phyloP scores from a whole-genome alignment of 345 rosid species.

The Eucalyptus cloeziana region DNA sequence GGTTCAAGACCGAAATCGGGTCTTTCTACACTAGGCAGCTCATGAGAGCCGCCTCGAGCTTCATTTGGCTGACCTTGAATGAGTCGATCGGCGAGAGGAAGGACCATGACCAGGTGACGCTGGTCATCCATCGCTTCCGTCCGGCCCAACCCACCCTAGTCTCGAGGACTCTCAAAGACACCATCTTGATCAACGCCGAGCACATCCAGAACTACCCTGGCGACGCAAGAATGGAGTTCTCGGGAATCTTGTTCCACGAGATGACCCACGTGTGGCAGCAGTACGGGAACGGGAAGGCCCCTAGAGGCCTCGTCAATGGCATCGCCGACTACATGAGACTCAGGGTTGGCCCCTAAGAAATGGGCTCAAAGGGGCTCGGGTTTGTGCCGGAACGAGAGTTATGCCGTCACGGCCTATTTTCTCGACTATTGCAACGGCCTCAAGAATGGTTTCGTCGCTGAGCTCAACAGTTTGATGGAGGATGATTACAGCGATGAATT shows the following conservation, averaged over 20 bases:
- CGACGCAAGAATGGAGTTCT: background rate
- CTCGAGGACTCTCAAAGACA: background rate
- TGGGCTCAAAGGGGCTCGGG: background rate
- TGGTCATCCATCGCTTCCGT: background rate
- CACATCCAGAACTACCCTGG: background rate
- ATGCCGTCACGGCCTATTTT: background rate
- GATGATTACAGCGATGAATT: background rate
- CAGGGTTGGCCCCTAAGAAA: background rate
- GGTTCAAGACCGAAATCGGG: background rate
- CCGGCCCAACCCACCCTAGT: background rate
- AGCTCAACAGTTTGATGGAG: background rate
- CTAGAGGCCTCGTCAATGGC: background rate
- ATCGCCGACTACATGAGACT: slow-evolving; percentile 1
- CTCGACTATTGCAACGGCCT: background rate
- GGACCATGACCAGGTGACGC: background rate
- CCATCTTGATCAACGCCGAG: slow-evolving; percentile 7
- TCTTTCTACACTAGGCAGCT: background rate
- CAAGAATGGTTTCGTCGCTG: background rate
- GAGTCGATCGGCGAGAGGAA: background rate
- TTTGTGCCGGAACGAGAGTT: background rate
- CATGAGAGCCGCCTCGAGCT: background rate
- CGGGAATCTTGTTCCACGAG: background rate
- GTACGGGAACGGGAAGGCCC: background rate
- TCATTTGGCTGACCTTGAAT: background rate
- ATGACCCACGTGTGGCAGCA: background rate